Evolutionary conservation across 192 early-diverging fungal species (phyloP).

Genomic region (Haplosporangium gracile): DNA sequence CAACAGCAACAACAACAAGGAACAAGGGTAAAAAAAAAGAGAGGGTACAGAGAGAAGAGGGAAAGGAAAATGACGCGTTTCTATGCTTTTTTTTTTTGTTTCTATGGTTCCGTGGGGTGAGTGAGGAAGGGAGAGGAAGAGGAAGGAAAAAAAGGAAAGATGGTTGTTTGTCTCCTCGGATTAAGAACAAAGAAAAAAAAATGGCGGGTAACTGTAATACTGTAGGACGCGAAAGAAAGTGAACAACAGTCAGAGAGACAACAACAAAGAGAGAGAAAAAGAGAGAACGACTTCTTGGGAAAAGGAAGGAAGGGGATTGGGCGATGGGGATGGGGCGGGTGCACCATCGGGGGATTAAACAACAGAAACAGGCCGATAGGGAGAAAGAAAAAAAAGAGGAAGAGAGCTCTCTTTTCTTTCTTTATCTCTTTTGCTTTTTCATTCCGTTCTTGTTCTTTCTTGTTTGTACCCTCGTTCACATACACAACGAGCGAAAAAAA

Average conservation of each 20-base stretch:
- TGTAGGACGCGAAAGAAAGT: too few relatives aligned
- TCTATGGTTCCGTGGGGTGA: neutral
- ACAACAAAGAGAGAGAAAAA: neutral
- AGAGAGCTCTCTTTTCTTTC: neutral
- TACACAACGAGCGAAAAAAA: neutral
- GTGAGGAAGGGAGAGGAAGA: neutral
- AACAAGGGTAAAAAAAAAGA: neutral
- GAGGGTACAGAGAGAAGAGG: neutral
- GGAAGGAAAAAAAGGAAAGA: neutral
- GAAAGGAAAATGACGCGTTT: neutral
- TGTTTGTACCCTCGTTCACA: too few relatives aligned
- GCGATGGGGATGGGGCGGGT: neutral
- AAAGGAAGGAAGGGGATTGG: neutral
- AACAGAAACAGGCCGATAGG: neutral
- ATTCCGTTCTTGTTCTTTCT: too few relatives aligned
- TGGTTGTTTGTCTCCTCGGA: too few relatives aligned
- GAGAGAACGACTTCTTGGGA: neutral
- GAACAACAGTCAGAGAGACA: neutral
- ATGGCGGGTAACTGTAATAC: too few relatives aligned
- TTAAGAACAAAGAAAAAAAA: too few relatives aligned
- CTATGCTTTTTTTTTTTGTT: neutral
- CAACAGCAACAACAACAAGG: too few relatives aligned
- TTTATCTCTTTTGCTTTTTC: too few relatives aligned
- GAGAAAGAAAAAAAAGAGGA: neutral
- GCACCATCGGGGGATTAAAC: conserved; percentile 1